phyloP scores from a whole-genome alignment of 768 basidiomycete species.

The Clavaria fumosa region DNA sequence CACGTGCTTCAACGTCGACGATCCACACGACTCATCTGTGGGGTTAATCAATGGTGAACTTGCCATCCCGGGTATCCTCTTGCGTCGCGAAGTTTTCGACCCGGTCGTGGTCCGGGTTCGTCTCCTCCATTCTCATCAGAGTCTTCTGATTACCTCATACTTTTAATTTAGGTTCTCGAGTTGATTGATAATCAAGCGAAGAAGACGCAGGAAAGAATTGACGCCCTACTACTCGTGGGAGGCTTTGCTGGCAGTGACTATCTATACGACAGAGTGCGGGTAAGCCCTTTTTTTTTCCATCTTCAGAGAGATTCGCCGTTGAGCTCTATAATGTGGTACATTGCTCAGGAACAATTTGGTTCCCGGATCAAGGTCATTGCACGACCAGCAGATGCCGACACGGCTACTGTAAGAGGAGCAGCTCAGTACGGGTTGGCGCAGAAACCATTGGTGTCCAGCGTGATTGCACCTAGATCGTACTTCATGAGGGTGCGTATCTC shows the following conservation, averaged over 20 bases:
- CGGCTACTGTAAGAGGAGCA: constrained; percentile 79
- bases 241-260: constrained; percentile 83
- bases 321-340: too few relatives aligned
- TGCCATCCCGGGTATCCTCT: constrained; percentile 62
- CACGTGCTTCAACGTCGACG: constrained; percentile 64
- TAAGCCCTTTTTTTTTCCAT: constrained; percentile 18
- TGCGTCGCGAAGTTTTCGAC: constrained; percentile 81
- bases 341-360: constrained; percentile 45
- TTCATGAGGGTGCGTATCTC: constrained; percentile 54
- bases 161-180: constrained; percentile 53
- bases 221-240: constrained; percentile 80
- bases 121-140: constrained; percentile 5
- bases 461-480: constrained; percentile 72
- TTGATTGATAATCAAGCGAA: constrained; percentile 65
- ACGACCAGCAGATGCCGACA: constrained; percentile 75
- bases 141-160: constrained; percentile 6
- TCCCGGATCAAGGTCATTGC: constrained; percentile 58
- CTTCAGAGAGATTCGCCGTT: constrained; percentile 8
- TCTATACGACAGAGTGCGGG: constrained; percentile 65
- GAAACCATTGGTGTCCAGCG: constrained; percentile 59
- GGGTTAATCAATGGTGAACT: constrained; percentile 76
- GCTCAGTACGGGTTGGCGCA: constrained; percentile 75
- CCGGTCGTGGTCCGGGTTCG: constrained; percentile 68
- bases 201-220: constrained; percentile 52
- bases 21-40: constrained; percentile 64